Evolutionary conservation across 2,329 filamentous ascomycete species (phyloP).

Genomic region (Aciculosporium take): DNA sequence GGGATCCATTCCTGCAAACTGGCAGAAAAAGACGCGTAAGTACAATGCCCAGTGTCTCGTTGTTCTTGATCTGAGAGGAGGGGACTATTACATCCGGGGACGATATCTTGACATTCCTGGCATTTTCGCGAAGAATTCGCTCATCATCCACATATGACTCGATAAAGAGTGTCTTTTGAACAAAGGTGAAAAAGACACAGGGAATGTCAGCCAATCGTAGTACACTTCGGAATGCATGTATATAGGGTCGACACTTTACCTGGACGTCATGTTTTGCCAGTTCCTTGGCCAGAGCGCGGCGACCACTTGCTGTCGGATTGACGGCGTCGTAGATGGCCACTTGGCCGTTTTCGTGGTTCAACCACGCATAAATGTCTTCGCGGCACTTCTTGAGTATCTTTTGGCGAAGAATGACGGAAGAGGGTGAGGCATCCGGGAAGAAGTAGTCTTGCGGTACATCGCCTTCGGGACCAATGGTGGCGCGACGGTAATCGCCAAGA

Average conservation of each 20-base stretch:
- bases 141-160: slow-evolving; percentile 93
- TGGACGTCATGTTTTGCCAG: slow-evolving; percentile 96
- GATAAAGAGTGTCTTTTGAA: slow-evolving; percentile 71
- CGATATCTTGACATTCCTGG: slow-evolving; percentile 92
- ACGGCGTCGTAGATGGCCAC: slow-evolving; percentile 98
- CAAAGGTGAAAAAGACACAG: neutral
- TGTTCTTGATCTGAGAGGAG: neutral
- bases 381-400: slow-evolving; percentile 96
- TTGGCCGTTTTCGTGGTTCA: slow-evolving; percentile 95
- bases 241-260: slow-evolving; percentile 30
- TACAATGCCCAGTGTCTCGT: too few species aligned
- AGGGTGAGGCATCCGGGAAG: slow-evolving; percentile 83
- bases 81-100: slow-evolving; percentile 64
- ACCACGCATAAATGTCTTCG: slow-evolving; percentile 90
- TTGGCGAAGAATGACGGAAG: slow-evolving; percentile 84
- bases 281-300: slow-evolving; percentile 78
- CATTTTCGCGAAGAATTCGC: slow-evolving; percentile 88
- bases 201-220: neutral
- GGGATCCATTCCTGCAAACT: slow-evolving; percentile 84
- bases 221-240: too few species aligned
- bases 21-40: neutral
- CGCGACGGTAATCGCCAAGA: slow-evolving; percentile 87
- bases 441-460: slow-evolving; percentile 96
- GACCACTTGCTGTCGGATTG: slow-evolving; percentile 72
- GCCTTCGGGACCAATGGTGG: slow-evolving; percentile 69